Conservation (phyloP, 73 alveolate species). For the Paramecium primaurelia region DNA sequence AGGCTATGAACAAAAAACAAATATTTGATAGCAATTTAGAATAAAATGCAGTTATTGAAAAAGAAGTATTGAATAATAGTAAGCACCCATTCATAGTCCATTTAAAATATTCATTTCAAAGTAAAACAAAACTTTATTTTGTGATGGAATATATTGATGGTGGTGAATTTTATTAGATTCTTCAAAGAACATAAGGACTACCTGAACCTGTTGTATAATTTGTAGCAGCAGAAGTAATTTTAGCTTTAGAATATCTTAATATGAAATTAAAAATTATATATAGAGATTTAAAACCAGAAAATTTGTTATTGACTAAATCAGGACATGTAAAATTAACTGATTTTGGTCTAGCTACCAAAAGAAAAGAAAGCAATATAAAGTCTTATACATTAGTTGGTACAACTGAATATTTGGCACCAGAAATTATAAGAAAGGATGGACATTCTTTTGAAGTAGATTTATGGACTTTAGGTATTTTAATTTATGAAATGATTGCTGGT, state of each 20-base stretch:
- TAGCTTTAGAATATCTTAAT: no score
- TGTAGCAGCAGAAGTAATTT: no score
- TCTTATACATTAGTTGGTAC: conserved; percentile 73
- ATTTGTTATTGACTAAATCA: conserved; percentile 58
- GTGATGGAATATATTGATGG: no score
- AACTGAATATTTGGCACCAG: conserved; percentile 80
- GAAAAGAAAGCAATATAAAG: conserved; percentile 44
- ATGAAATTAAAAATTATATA: no score
- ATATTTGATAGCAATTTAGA: conserved; percentile 75
- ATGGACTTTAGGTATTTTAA: conserved; percentile 42
- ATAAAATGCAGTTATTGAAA: conserved; percentile 70
- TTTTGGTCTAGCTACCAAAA: conserved; percentile 64
- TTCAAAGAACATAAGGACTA: no score
- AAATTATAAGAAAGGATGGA: conserved; percentile 55
- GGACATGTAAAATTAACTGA: conserved; percentile 75
- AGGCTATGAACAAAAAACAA: conserved; percentile 79
- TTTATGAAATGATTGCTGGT: conserved; percentile 57
- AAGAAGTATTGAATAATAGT: conserved; percentile 69
- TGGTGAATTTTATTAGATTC: no score
- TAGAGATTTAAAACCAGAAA: background rate
- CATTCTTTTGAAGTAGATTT: conserved; percentile 50
- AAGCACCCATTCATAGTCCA: conserved; percentile 25
- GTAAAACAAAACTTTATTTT: no score
- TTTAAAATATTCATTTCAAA: no score
- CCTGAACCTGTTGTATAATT: no score